Base-by-base conservation (phyloP, 1,284 basidiomycete genomes). In the Volvariella surrecta region DNA sequence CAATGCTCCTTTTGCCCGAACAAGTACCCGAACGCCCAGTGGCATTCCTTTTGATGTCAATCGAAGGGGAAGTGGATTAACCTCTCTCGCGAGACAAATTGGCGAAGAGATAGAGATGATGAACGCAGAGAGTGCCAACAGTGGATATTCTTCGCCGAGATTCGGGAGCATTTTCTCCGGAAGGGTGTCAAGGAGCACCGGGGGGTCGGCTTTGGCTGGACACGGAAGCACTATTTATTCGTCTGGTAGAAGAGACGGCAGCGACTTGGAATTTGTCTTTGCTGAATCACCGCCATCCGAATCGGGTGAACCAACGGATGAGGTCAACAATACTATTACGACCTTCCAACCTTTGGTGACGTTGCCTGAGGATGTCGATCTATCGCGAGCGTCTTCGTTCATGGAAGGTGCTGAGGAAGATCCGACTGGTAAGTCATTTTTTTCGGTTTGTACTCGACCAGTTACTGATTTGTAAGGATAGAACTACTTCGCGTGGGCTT, bases 321-420 rank as follows among this genome's bases (percentile, higher is more conserved):
- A 35, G 15, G n/a, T 16, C n/a, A 15, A 7, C 34, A 15, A 35
- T 4, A 4, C 34, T n/a, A n/a, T 8, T 16, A n/a, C 56, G 20
- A 59, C 62, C 4, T 68, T 71, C 50, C 57, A 64, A 21, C 58
- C 67, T 9, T 56, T 66, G 50, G 56, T 58, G 6, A 67, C 64
- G 20, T 62, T 85, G 10, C 79, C 82, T 0, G 82, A 84, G 54
- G 83, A 87, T 51, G 68, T 84, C 2, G 68, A 71, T 44, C 79
- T 76, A 17, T 77, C 74, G 7, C 60, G 72, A 31, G 67, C 71
- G 7, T 74, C 74, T 0, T 79, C 76, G 4, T 62, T 70, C 9
- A 50, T 75, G 35, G 67, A 69, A 50, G 52, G 58, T 35, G 59
- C 47, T 15, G 42, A 47, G 1, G 55, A 68, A 32, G 68, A 74